phyloP scores from a whole-genome alignment of 805 yeast species.

The Kuraishia capsulata region DNA sequence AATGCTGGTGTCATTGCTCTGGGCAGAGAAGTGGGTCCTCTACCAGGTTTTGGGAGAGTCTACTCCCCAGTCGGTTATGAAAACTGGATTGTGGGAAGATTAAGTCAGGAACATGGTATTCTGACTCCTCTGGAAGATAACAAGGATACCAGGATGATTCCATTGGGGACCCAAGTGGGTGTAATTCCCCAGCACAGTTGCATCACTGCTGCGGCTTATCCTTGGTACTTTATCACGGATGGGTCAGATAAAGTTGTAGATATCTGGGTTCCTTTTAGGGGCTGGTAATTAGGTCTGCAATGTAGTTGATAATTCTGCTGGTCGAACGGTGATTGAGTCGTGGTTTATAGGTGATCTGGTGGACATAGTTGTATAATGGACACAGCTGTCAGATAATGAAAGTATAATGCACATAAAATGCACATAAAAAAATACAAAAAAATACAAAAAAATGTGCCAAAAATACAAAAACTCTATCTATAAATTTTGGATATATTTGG shows the following conservation, averaged over 20 bases:
- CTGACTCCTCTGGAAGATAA: conserved; percentile 34
- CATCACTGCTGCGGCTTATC: conserved; percentile 56
- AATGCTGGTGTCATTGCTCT: conserved; percentile 70
- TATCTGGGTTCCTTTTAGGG: conserved; percentile 57
- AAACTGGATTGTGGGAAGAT: conserved; percentile 56
- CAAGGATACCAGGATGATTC: conserved; percentile 28
- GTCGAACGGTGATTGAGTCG: no score
- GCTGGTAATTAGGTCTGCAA: conserved; percentile 29
- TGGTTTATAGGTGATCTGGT: no score
- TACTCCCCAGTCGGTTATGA: conserved; percentile 28
- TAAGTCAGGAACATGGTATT: conserved; percentile 78
- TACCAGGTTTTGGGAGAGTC: conserved; percentile 50
- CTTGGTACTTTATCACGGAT: conserved; percentile 47
- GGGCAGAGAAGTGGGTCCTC: conserved; percentile 53
- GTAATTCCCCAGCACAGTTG: conserved; percentile 68
- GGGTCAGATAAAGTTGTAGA: conserved; percentile 41
- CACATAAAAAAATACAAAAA: no score
- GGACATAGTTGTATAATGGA: no score
- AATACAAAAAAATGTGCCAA: no score
- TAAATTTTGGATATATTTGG: no score
- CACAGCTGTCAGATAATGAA: no score
- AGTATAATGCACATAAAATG: no score
- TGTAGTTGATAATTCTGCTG: no score
- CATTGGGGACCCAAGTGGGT: conserved; percentile 43
- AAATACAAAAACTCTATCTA: no score